Base-by-base conservation (phyloP, 2,329 filamentous ascomycete genomes). In the Scytalidium sp. region DNA sequence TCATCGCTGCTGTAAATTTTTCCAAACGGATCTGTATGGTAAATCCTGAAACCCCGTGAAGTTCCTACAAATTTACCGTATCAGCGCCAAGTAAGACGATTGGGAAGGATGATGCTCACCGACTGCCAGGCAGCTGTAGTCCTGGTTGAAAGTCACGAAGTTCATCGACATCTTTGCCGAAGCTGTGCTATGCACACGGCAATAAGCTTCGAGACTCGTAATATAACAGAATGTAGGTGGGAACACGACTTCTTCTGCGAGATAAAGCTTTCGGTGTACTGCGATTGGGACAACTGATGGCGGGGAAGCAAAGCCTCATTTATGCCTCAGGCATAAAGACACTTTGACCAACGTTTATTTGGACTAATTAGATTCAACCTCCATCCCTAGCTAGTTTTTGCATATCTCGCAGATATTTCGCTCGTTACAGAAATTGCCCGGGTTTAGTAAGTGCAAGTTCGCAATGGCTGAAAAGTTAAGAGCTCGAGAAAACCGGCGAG, bases 121-220 rank as follows among this genome's bases (percentile, higher is more conserved):
- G 61, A 99, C 92, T 74, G 93, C 93, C 57, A 99, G 80, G 70
- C 93, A 93, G 79, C 89, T 96, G 75, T 96, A 91, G 76, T 99
- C 94, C 77, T 99, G 94, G 72, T 99, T 99, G 73, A 97, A 99
- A 40, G 93, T 97, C 63, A 99, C 90, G 73, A 96, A 99, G 72
- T 99, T 99, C 76, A 97, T 90, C 44, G 84, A 73, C 85, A 90
- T 90, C 53, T 66, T 78, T 53, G 19, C 17, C 21, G 19, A 46
- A 29, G 42, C 27, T 6, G 19, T n/a, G 20, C 42, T 20, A 10
- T 20, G 27, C 7, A n/a, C 32, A 36, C 32, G 5, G 32, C 13
- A 36, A 8, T n/a, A 36, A 36, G 11, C 8, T 36, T 10, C 8
- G 15, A 27, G 27, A 22, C 42, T 27, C 27, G 20, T 44, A 36